These are phyloP conservation scores for Ceriops decandra DNA, from an alignment of 345 rosid genomes.

Conservation along the genomic window DNA sequence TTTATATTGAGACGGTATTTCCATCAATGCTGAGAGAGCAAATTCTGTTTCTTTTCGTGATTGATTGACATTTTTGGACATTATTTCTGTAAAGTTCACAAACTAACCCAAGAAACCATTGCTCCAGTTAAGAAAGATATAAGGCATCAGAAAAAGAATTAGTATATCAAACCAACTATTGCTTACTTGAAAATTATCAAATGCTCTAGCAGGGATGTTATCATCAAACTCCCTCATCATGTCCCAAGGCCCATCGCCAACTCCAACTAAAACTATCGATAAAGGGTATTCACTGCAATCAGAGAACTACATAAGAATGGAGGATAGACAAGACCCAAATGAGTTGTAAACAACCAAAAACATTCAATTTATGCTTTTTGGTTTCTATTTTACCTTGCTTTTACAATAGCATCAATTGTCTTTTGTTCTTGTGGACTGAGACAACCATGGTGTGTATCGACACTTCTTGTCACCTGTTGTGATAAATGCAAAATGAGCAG, in stretches of 20 bases:
- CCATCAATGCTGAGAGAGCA: constrained; percentile 93
- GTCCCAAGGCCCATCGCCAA: constrained; percentile 99
- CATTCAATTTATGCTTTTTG: not conserved
- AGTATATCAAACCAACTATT: not conserved
- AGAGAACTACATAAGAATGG: not conserved
- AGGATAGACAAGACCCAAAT: not conserved
- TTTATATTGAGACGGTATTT: constrained; percentile 87
- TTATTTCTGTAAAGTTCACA: constrained; percentile 89
- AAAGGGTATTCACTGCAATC: constrained; percentile 73
- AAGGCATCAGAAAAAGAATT: not conserved
- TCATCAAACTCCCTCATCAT: constrained; percentile 96
- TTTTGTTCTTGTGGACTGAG: constrained; percentile 91
- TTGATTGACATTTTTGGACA: constrained; percentile 60
- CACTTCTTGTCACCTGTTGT: constrained; percentile 81
- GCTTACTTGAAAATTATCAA: constrained; percentile 91
- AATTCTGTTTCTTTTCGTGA: constrained; percentile 81
- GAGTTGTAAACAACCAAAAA: not conserved
- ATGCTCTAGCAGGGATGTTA: constrained; percentile 89
- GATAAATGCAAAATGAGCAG: not conserved
- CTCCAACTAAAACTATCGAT: constrained; percentile 86
- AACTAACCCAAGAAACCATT: constrained; percentile 40
- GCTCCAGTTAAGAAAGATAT: not conserved
- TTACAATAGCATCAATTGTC: constrained; percentile 89
- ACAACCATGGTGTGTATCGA: constrained; percentile 62
- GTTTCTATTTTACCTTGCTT: constrained; percentile 56